Conservation (phyloP, 352 stramenopile species). For the Pythium folliculosum region DNA sequence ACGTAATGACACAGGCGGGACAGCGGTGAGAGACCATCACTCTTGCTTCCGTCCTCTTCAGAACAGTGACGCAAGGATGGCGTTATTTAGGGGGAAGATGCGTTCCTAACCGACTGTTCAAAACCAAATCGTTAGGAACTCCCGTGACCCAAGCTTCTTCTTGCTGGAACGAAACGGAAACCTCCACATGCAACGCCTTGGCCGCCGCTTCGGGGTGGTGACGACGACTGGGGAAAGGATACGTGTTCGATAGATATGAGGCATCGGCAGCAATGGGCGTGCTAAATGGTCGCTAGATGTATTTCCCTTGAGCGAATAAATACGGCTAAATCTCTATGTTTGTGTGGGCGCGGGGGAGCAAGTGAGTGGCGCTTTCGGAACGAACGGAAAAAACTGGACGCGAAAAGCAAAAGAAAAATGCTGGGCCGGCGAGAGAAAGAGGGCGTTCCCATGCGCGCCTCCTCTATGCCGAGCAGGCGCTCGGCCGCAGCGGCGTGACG, state of each 20-base stretch:
- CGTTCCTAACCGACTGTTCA: not conserved
- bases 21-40: slow-evolving; percentile 21
- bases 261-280: not conserved
- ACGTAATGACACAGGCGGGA: slow-evolving; percentile 27
- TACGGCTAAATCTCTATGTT: slow-evolving; percentile 15
- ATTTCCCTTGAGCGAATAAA: slow-evolving; percentile 22
- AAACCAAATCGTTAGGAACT: not conserved
- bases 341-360: not conserved
- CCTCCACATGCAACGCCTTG: not conserved
- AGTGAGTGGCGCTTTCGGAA: not conserved
- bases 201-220: not conserved
- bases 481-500: slow-evolving; percentile 18
- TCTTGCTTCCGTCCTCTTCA: slow-evolving; percentile 15
- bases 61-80: slow-evolving; percentile 21
- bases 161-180: not conserved
- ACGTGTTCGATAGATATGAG: not conserved
- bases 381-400: slow-evolving; percentile 7
- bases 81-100: not conserved
- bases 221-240: not conserved
- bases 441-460: too few species aligned
- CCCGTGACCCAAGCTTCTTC: not conserved
- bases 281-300: slow-evolving; percentile 15
- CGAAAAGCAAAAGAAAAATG: not conserved
- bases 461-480: slow-evolving; percentile 24
- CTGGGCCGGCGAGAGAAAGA: not conserved